These are phyloP conservation scores for Huntiella decipiens DNA, from an alignment of 2,329 filamentous ascomycete species.

Conservation along the genomic window DNA sequence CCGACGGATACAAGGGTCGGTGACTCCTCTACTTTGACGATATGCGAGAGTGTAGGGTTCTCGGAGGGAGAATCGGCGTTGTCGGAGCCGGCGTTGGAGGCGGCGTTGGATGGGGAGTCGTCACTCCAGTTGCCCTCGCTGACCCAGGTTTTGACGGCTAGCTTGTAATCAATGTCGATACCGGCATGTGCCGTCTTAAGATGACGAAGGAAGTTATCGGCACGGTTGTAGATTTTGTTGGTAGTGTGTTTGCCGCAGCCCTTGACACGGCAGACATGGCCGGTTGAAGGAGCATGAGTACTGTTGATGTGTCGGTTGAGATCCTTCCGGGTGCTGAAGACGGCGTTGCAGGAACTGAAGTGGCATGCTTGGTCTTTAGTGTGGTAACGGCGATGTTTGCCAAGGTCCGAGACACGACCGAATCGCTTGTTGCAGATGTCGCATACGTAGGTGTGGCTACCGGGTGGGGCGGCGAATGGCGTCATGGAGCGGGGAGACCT, in stretches of 20 bases:
- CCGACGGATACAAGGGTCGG: too few species aligned
- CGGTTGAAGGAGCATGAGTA: constrained; percentile 10
- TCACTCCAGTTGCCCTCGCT: neutral
- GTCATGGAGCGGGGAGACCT: constrained; percentile 5
- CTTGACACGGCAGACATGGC: constrained; percentile 15
- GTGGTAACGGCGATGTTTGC: constrained; percentile 15
- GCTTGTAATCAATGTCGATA: constrained; percentile 7
- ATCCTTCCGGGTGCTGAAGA: constrained; percentile 16
- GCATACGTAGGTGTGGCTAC: constrained; percentile 3
- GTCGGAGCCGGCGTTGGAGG: too few species aligned
- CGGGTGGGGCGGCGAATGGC: constrained; percentile 2
- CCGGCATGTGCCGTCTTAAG: constrained; percentile 14
- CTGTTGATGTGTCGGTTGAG: constrained; percentile 15
- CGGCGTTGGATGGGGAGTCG: neutral
- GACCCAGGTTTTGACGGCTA: constrained; percentile 8
- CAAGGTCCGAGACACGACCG: constrained; percentile 8
- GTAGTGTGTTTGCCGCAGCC: constrained; percentile 15
- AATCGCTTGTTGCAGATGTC: constrained; percentile 10
- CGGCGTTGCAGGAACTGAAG: constrained; percentile 12
- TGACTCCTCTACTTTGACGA: too few species aligned
- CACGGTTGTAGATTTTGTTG: constrained; percentile 15
- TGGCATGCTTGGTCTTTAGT: constrained; percentile 14
- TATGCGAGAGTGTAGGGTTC: neutral
- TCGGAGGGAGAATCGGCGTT: neutral
- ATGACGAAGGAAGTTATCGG: constrained; percentile 16